Conservation (phyloP, 2,329 filamentous ascomycete genomes). For the Fusarium sublunatum region DNA sequence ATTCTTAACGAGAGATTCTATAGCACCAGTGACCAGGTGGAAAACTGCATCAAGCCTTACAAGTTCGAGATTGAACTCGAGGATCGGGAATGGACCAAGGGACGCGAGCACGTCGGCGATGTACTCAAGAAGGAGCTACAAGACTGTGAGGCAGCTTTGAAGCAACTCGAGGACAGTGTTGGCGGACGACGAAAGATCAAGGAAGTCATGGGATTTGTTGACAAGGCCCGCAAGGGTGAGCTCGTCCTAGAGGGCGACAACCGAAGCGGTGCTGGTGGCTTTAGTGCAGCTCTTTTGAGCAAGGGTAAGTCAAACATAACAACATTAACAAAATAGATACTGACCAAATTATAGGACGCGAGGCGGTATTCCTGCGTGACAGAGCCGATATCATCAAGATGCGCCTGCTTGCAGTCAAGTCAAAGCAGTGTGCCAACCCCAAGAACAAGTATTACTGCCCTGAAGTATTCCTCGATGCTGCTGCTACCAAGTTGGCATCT, state of each 20-base stretch:
- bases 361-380: constrained; percentile 94
- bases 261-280: constrained; percentile 88
- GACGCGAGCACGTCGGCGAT: constrained; percentile 81
- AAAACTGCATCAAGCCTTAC: constrained; percentile 99
- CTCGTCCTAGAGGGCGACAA: constrained; percentile 86
- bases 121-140: constrained; percentile 89
- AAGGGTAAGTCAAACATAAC: constrained; percentile 70
- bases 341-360: constrained; percentile 72
- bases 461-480: constrained; percentile 97
- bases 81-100: constrained; percentile 86
- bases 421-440: constrained; percentile 83
- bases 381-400: constrained; percentile 90
- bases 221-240: constrained; percentile 88
- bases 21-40: constrained; percentile 96
- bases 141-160: constrained; percentile 83
- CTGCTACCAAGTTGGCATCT: constrained; percentile 91
- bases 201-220: constrained; percentile 91
- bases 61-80: constrained; percentile 98
- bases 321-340: constrained; percentile 5
- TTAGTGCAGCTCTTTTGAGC: constrained; percentile 85
- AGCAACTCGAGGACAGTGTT: constrained; percentile 78
- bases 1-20: constrained; percentile 96
- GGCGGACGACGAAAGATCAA: constrained; percentile 86
- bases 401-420: constrained; percentile 87
- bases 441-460: constrained; percentile 97